These are phyloP conservation scores for Hibiscus trionum DNA, from an alignment of 345 rosid species.

Conservation along the genomic window DNA sequence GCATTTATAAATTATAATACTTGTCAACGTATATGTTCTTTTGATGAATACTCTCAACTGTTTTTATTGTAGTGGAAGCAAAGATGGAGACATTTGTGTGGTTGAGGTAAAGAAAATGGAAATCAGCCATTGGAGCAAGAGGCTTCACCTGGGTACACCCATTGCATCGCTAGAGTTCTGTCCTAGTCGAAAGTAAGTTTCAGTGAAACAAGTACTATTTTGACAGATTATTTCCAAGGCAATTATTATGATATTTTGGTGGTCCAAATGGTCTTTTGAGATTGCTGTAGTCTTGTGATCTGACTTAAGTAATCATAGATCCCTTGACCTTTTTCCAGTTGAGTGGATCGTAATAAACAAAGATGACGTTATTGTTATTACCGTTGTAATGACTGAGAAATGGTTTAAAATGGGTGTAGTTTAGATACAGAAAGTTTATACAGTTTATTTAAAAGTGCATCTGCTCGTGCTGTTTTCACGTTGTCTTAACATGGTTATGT, in stretches of 20 bases:
- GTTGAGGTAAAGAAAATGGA: slow-evolving; percentile 89
- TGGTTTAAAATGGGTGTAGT: too few species aligned
- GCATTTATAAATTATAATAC: not conserved
- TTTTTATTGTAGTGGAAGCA: slow-evolving; percentile 57
- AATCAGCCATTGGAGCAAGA: slow-evolving; percentile 75
- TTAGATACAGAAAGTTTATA: too few species aligned
- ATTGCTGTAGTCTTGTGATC: not conserved
- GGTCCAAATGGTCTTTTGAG: not conserved
- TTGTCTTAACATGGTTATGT: too few species aligned
- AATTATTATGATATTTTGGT: not conserved
- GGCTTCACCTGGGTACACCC: slow-evolving; percentile 74
- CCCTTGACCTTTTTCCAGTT: too few species aligned
- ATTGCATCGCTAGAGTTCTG: slow-evolving; percentile 77
- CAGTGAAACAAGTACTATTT: not conserved
- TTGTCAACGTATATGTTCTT: not conserved
- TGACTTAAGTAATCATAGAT: too few species aligned
- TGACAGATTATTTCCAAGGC: not conserved
- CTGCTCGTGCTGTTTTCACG: too few species aligned
- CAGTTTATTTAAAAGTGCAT: too few species aligned
- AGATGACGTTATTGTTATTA: too few species aligned
- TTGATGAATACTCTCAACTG: not conserved
- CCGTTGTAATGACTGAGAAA: too few species aligned
- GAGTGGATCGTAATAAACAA: too few species aligned
- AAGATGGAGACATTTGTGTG: slow-evolving; percentile 78
- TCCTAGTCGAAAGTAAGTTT: slow-evolving; percentile 62